Evolutionary conservation across 345 rosid species (phyloP).

Genomic region (Lumnitzera littorea): DNA sequence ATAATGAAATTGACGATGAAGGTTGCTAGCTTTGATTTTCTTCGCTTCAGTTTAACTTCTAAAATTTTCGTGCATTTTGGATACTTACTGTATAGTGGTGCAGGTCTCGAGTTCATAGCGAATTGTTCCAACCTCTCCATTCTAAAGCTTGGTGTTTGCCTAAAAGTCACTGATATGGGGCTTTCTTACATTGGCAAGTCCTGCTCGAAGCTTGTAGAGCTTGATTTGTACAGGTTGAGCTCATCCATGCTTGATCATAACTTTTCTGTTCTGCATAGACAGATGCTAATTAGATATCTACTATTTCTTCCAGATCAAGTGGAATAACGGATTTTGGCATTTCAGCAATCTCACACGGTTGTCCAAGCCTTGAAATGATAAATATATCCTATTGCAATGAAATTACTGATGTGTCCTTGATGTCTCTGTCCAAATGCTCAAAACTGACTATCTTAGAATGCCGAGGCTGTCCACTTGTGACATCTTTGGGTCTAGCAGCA

Average conservation of each 20-base stretch:
- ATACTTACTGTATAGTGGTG: slow-evolving; percentile 8
- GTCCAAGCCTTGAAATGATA: slow-evolving; percentile 43
- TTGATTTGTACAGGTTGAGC: slow-evolving; percentile 55
- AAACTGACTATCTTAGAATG: slow-evolving; percentile 45
- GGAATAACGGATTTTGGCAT: slow-evolving; percentile 51
- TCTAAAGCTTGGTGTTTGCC: slow-evolving; percentile 62
- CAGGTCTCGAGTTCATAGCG: slow-evolving; percentile 61
- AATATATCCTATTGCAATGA: slow-evolving; percentile 52
- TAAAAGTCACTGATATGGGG: slow-evolving; percentile 49
- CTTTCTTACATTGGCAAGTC: slow-evolving; percentile 37
- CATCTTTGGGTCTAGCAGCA: slow-evolving; percentile 59
- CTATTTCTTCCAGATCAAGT: slow-evolving; percentile 34
- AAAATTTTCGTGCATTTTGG: background rate
- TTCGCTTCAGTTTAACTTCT: background rate
- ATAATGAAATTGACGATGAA: slow-evolving; percentile 65
- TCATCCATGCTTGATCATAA: no score
- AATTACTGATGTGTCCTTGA: slow-evolving; percentile 38
- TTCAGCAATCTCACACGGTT: slow-evolving; percentile 41
- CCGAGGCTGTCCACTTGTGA: slow-evolving; percentile 56
- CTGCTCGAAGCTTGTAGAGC: slow-evolving; percentile 57
- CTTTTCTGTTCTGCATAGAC: no score
- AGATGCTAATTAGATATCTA: slow-evolving; percentile 4
- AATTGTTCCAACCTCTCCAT: slow-evolving; percentile 40
- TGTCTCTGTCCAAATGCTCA: slow-evolving; percentile 41
- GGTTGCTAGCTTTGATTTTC: slow-evolving; percentile 24